Conservation (phyloP, 129 eudicot genomes). For the Flaveria trinervia region DNA sequence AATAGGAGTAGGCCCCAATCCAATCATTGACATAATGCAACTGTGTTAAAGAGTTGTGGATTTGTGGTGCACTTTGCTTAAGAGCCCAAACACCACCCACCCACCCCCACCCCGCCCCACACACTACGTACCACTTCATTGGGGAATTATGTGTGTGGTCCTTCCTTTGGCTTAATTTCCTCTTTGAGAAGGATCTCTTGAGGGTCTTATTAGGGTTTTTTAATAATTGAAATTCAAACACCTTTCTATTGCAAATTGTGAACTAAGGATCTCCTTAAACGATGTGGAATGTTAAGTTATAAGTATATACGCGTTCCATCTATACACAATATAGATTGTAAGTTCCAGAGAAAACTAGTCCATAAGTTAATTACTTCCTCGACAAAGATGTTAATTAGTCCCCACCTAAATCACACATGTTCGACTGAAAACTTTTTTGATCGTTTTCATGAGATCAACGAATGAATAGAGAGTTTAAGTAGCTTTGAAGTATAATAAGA, state of each 20-base stretch:
- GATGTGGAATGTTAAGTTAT: neutral
- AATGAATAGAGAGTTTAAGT: neutral
- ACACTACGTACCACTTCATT: constrained; percentile 14
- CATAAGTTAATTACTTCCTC: neutral
- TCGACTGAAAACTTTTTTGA: neutral
- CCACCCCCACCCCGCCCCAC: constrained; percentile 21
- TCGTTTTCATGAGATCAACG: neutral
- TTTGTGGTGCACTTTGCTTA: constrained; percentile 35
- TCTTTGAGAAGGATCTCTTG: constrained; percentile 13
- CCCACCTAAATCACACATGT: constrained; percentile 14
- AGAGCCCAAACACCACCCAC: neutral
- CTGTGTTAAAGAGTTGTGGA: constrained; percentile 20
- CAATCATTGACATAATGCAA: constrained; percentile 38
- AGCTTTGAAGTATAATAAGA: neutral
- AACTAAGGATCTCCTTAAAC: neutral
- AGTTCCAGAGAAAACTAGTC: too few species aligned
- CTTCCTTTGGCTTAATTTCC: neutral
- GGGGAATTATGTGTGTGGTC: constrained; percentile 29
- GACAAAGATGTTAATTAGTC: constrained; percentile 10
- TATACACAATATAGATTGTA: too few species aligned
- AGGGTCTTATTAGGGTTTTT: constrained; percentile 8
- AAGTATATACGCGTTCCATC: neutral
- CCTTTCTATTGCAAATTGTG: neutral
- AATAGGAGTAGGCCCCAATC: constrained; percentile 36
- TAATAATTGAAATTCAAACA: neutral